These are phyloP conservation scores for Suillus subaureus DNA, from an alignment of 768 basidiomycete species.

Conservation along the genomic window DNA sequence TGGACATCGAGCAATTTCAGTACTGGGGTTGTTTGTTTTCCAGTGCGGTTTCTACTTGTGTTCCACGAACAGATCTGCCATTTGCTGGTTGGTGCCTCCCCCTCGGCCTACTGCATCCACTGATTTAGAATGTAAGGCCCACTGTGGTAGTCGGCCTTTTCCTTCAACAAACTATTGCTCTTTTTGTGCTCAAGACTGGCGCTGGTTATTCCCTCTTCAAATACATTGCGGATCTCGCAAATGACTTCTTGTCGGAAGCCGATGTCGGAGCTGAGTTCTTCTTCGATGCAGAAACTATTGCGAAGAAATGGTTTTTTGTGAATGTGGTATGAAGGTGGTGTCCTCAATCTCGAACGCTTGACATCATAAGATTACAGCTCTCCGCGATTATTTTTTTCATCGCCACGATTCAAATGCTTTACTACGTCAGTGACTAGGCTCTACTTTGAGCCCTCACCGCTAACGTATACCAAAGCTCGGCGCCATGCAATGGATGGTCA, in stretches of 20 bases:
- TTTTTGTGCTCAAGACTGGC: constrained; percentile 84
- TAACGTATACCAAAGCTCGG: constrained; percentile 48
- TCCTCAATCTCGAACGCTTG: background rate
- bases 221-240: constrained; percentile 79
- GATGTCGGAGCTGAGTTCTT: constrained; percentile 79
- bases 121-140: constrained; percentile 67
- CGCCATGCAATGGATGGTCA: constrained; percentile 93
- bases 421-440: constrained; percentile 48
- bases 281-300: constrained; percentile 66
- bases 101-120: constrained; percentile 57
- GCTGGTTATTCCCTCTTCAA: constrained; percentile 85
- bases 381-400: constrained; percentile 91
- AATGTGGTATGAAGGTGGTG: constrained; percentile 53
- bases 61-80: constrained; percentile 60
- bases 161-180: constrained; percentile 81
- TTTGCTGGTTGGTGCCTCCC: constrained; percentile 65
- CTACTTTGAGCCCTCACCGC: background rate
- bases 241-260: constrained; percentile 76
- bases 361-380: constrained; percentile 42
- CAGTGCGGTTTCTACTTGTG: constrained; percentile 72
- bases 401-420: constrained; percentile 89
- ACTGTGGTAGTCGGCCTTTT: constrained; percentile 89
- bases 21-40: constrained; percentile 80
- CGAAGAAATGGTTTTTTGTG: constrained; percentile 84
- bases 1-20: constrained; percentile 79